Conservation (phyloP, 2,329 filamentous ascomycete species). For the Penicillium janthinellum region DNA sequence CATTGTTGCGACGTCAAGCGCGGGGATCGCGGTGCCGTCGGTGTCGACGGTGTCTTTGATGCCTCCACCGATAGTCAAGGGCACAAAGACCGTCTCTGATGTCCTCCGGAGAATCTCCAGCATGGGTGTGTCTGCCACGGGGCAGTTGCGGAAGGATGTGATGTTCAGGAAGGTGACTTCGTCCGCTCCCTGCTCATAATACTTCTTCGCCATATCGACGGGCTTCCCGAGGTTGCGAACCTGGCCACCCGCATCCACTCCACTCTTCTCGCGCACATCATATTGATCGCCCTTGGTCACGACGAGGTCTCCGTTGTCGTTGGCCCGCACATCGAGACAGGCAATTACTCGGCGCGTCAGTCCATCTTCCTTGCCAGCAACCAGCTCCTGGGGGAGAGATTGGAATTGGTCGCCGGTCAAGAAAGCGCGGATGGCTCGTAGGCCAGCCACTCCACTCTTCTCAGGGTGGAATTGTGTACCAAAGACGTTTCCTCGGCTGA, state of each 20-base stretch:
- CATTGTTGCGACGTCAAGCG: constrained; percentile 89
- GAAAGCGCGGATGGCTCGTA: constrained; percentile 83
- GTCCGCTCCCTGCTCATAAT: constrained; percentile 96
- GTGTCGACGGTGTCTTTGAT: constrained; percentile 91
- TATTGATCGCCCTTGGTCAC: constrained; percentile 99
- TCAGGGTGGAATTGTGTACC: constrained; percentile 98
- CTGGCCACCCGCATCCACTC: constrained; percentile 55
- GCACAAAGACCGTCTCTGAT: constrained; percentile 91
- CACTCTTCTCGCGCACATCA: constrained; percentile 87
- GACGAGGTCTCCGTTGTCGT: constrained; percentile 91
- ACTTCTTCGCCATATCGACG: constrained; percentile 87
- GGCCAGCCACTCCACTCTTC: constrained; percentile 88
- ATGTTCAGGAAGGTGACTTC: constrained; percentile 99
- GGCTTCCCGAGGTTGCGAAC: constrained; percentile 96
- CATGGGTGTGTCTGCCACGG: constrained; percentile 90
- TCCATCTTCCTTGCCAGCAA: constrained; percentile 53
- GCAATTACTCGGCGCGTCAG: constrained; percentile 93
- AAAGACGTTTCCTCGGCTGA: constrained; percentile 81
- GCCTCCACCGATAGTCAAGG: constrained; percentile 90
- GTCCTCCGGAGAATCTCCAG: constrained; percentile 86
- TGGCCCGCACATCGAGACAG: constrained; percentile 91
- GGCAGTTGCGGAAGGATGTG: constrained; percentile 94
- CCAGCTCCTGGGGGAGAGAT: constrained; percentile 47
- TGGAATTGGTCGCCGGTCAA: constrained; percentile 68
- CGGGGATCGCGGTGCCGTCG: constrained; percentile 82